Base-by-base conservation (phyloP, 2,329 filamentous ascomycete species). In the Aureobasidium uvarum region DNA sequence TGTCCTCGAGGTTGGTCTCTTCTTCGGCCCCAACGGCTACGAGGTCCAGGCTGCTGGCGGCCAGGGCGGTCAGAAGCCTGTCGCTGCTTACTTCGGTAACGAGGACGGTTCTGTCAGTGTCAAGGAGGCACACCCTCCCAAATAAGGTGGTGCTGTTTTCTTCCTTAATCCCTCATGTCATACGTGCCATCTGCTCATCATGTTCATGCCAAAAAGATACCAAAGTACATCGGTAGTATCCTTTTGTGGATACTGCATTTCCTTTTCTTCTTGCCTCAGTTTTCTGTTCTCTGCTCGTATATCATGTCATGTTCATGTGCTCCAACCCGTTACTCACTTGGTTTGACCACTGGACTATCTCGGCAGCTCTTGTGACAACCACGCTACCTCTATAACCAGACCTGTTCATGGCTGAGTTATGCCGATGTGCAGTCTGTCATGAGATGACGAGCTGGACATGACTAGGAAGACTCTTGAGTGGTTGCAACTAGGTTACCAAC, bases 31-130 rank as follows among this genome's bases (percentile, higher is more conserved):
- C 72, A 93, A 94, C 67, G 94, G 94, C 0, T 80, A 85, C 18
- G 83, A 96, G 75, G 85, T 86, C 39, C 74, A 78, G 67, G 85
- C 84, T 48, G 80, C 83, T 64, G 81, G 83, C 66, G 81, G 83
- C 63, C 78, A 86, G 55, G 89, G 90, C 55, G 92, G 91, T 0
- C 92, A 97, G 80, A 96, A 94, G 79, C 95, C 95, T 0, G 84
- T 97, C 14, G 92, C 92, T 33, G 93, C 92, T 28, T 99, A 98
- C 80, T 99, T 98, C 78, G 95, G 95, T 41, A 90, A 95, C 86
- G 85, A 89, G 51, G 90, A 82, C 67, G 81, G 81, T 13, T 77
- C 74, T 65, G 79, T 82, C 14, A 70, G 76, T 31, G 62, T 62
- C 45, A 55, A 50, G 33, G 48, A 63, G 36, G 60, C 60, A 20